phyloP scores from a whole-genome alignment of 371 early-diverging fungal genomes.

The Thermomucor indicae-seudaticae region DNA sequence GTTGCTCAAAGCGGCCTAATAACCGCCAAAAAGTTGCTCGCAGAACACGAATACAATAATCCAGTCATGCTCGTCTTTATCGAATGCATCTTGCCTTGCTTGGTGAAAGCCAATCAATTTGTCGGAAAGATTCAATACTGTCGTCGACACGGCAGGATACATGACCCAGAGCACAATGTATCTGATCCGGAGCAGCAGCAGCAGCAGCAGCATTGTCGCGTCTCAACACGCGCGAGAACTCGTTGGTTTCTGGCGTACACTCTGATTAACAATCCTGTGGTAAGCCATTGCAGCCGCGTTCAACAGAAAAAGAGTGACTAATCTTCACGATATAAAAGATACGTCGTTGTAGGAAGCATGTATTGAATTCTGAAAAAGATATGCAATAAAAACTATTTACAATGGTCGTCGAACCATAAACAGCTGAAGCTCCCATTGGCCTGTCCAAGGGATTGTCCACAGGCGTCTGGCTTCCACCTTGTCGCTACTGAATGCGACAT shows the following conservation, averaged over 20 bases:
- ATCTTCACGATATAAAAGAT: conserved; percentile 1
- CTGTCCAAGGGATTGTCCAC: conserved; percentile 32
- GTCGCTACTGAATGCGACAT: background rate
- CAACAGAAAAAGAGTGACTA: background rate
- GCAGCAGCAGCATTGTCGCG: background rate
- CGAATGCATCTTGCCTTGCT: conserved; percentile 21
- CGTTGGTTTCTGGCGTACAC: conserved; percentile 45
- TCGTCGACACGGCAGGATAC: background rate
- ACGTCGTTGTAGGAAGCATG: conserved; percentile 10
- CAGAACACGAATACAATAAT: conserved; percentile 48
- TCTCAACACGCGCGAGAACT: conserved; percentile 19
- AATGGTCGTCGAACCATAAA: conserved; percentile 20
- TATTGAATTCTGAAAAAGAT: background rate
- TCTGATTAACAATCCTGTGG: conserved; percentile 36
- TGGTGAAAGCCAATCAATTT: no score
- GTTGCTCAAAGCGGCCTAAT: no score
- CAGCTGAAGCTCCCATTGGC: conserved; percentile 36
- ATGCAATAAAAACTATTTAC: background rate
- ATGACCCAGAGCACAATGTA: background rate
- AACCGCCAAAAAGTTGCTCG: conserved; percentile 20
- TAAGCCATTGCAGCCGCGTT: conserved; percentile 2
- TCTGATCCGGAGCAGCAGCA: background rate
- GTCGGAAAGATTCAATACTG: no score
- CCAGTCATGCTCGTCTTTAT: conserved; percentile 35
- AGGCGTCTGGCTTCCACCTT: conserved; percentile 10